Base-by-base conservation (phyloP, 140 eudicot species). In the Bidens hawaiensis region DNA sequence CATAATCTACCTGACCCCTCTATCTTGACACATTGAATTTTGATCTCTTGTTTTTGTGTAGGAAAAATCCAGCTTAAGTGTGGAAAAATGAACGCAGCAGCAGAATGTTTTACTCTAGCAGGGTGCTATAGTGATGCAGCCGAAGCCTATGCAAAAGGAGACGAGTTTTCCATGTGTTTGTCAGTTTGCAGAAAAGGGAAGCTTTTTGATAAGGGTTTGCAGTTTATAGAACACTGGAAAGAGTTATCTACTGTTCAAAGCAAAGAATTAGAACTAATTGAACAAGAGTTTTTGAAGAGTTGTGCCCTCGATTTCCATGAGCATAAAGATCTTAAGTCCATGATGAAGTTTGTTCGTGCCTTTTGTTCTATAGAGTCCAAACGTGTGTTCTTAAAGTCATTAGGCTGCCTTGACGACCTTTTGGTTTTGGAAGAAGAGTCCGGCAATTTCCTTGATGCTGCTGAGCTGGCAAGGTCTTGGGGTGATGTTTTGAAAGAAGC, bases 341-440 rank as follows among this genome's bases (percentile, higher is more conserved):
- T 83, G 82, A 76, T 81, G 93, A 76, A 66, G 61, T 87, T 78
- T 58, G 89, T 83, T 1, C 64, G 75, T 9, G 77, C 77, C 18
- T 83, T 87, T 48, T 11, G 52, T 48, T 68, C 81, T 6, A 69
- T 75, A 61, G 82, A 78, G 45, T 64, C 70, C 5, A 76, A 30
- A 45, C 93, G 89, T 11, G 56, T 14, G 18, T 81, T 81, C 70
- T 71, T 84, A 28, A 84, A 33, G 21, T 70, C 81, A 2, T 6
- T 48, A 18, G 78, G 58, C 17, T 70, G 84, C 68, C 76, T 83
- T 19, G 83, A 84, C 16, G 87, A 84, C 68, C 91, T 84, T 43
- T n/a, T 87, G 62, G 4, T 57, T 47, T 49, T 87, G 78, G 96
- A 87, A 68, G 85, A 76, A 78, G 96, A 83, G 60, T 76, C 81